Evolutionary conservation across 495 filamentous ascomycete genomes (phyloP).

Genomic region (Tuber calosporum): DNA sequence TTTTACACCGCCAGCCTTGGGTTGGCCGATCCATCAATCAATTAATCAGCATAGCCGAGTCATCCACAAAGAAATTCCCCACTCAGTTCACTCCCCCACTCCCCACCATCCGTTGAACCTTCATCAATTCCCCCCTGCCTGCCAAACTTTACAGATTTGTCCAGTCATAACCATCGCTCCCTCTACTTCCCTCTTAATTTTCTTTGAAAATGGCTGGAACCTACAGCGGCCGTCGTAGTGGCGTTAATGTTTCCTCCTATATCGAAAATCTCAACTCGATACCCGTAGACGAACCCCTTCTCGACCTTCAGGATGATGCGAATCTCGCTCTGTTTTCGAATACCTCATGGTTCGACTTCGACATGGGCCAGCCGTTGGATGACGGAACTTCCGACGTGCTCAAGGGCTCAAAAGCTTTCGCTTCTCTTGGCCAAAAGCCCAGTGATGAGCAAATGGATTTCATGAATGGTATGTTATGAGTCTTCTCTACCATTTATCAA

Average conservation of each 20-base stretch:
- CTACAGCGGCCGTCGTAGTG: constrained; percentile 50
- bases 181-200: constrained; percentile 14
- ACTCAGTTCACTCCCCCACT: neutral
- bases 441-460: constrained; percentile 30
- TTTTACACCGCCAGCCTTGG: neutral
- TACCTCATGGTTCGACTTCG: constrained; percentile 87
- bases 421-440: constrained; percentile 20
- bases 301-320: constrained; percentile 55
- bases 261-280: constrained; percentile 79
- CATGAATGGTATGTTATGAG: constrained; percentile 20
- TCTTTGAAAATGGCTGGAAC: constrained; percentile 15
- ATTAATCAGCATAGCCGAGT: constrained; percentile 4
- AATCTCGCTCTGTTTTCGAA: constrained; percentile 89
- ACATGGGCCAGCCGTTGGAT: constrained; percentile 48
- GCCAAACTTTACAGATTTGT: neutral
- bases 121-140: neutral
- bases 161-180: constrained; percentile 1
- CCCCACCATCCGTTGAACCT: neutral
- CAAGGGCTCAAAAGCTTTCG: constrained; percentile 14
- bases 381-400: constrained; percentile 13
- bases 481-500: constrained; percentile 6
- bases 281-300: constrained; percentile 58
- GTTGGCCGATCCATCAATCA: neutral
- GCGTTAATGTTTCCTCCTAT: constrained; percentile 56
- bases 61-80: neutral